These are phyloP conservation scores for Alternaria alternata DNA, from an alignment of 2,329 filamentous ascomycete species.

Conservation along the genomic window DNA sequence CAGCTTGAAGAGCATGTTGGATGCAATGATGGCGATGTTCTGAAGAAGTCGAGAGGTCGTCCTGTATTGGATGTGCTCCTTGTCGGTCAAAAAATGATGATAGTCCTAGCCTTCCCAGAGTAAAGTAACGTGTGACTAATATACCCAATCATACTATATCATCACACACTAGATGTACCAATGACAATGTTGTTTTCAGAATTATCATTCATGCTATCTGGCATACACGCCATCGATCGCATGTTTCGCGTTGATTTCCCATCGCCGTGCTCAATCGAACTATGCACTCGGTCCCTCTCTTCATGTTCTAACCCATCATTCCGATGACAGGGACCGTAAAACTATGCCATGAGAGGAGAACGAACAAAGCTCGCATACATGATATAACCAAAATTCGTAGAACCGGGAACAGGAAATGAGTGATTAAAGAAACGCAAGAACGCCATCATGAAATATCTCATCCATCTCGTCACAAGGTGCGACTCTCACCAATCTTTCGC, in stretches of 20 bases:
- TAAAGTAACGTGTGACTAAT: background rate
- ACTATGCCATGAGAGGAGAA: constrained; percentile 25
- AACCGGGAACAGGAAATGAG: constrained; percentile 11
- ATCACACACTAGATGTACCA: background rate
- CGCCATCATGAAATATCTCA: constrained; percentile 29
- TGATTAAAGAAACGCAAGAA: constrained; percentile 22
- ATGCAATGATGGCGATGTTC: too few relatives aligned
- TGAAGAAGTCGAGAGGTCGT: too few relatives aligned
- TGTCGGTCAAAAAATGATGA: too few relatives aligned
- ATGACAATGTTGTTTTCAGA: background rate
- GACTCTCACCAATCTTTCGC: constrained; percentile 41
- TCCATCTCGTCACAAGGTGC: constrained; percentile 15
- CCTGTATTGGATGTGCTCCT: too few relatives aligned
- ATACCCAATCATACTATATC: background rate
- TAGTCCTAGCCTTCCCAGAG: too few relatives aligned
- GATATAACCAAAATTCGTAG: constrained; percentile 12
- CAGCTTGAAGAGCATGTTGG: too few relatives aligned
- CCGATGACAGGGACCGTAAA: constrained; percentile 15
- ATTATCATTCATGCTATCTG: constrained; percentile 14
- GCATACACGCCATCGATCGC: background rate
- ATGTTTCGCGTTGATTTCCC: background rate
- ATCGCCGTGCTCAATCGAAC: constrained; percentile 5
- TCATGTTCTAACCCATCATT: background rate
- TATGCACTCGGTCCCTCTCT: background rate
- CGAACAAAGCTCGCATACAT: constrained; percentile 13